Evolutionary conservation across 2,329 filamentous ascomycete species (phyloP), one percentile per base, ranked within the genome.

Genomic region (Claviceps cyperi): DNA sequence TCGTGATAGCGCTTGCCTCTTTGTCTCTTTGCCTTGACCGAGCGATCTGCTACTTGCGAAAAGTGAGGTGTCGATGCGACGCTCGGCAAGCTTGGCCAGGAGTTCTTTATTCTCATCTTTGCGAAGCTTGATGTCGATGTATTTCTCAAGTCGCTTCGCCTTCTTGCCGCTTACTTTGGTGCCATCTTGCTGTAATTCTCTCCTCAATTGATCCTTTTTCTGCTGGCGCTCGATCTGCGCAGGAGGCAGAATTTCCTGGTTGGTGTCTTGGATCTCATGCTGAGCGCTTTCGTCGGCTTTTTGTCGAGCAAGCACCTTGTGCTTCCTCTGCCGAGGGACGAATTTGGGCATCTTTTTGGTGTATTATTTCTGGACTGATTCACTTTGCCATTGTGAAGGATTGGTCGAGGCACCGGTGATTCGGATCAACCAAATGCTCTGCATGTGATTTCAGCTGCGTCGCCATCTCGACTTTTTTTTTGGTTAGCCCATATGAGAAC

Each of bases 51-150:
- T 86, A 63, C 88, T 95, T 51, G 81, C 75, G 53, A 94, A 83
- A 19, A 88, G 70, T 54, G 78, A 86, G 1, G 87, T 94, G 62
- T 97, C 90, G 56, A 92, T 78, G 60, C 84, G 89, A 50, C 80
- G 76, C 53, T 80, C 75, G 17, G 86, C 86, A 24, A 98, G 75
- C 63, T 92, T 90, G 62, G 86, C 85, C 58, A 97, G 74, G 32
- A 98, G 71, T 51, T 81, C 84, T 28, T 86, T 74, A 60, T 87
- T 94, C 65, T 97, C 91, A 62, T 98, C 92, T 65, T 94, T 96
- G 65, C 83, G 86, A 44, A 98, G 72, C 74, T 98, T 98, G 52
- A 78, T 92, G 60, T 97, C 90, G 56, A 83, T 81, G 61, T 83
- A 83, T 60, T 83, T 83, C 54, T 83, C 80, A 39, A 83, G 62